These are phyloP conservation scores for Aspergillus sp. DNA, from an alignment of 2,329 filamentous ascomycete species.

Conservation along the genomic window DNA sequence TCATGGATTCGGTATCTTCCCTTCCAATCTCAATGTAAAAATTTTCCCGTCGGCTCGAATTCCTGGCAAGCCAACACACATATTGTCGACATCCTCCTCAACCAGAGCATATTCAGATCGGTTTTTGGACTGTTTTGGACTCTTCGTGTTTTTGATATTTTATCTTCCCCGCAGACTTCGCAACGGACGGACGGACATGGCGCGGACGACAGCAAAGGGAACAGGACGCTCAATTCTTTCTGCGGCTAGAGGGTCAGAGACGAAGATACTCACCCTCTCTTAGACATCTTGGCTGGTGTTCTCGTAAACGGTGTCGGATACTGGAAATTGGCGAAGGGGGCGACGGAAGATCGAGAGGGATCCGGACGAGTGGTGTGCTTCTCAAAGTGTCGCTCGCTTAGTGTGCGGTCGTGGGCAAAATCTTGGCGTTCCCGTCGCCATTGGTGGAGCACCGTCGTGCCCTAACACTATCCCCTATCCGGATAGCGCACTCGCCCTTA, in stretches of 20 bases:
- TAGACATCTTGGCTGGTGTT: conserved; percentile 50
- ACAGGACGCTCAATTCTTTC: not conserved
- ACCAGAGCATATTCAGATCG: not conserved
- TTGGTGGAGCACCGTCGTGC: conserved; percentile 27
- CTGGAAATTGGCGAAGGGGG: conserved; percentile 31
- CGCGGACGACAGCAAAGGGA: conserved; percentile 8
- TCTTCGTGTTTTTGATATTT: no score
- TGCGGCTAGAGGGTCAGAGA: not conserved
- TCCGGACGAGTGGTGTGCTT: conserved; percentile 25
- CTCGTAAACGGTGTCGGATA: conserved; percentile 37
- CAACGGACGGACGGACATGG: conserved; percentile 8
- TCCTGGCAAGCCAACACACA: not conserved
- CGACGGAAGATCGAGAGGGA: conserved; percentile 24
- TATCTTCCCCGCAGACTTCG: conserved; percentile 3
- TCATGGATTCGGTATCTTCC: not conserved
- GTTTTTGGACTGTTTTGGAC: not conserved
- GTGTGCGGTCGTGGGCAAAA: conserved; percentile 41
- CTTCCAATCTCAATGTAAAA: not conserved
- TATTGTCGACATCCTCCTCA: not conserved
- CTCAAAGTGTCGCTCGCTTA: conserved; percentile 44
- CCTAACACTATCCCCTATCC: conserved; percentile 36
- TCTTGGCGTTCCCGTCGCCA: conserved; percentile 34
- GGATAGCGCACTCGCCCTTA: conserved; percentile 11
- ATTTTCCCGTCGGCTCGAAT: not conserved
- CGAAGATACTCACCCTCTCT: conserved; percentile 45